Evolutionary conservation across 176 grass and related monocot species (phyloP).

Genomic region (Oryza punctata): DNA sequence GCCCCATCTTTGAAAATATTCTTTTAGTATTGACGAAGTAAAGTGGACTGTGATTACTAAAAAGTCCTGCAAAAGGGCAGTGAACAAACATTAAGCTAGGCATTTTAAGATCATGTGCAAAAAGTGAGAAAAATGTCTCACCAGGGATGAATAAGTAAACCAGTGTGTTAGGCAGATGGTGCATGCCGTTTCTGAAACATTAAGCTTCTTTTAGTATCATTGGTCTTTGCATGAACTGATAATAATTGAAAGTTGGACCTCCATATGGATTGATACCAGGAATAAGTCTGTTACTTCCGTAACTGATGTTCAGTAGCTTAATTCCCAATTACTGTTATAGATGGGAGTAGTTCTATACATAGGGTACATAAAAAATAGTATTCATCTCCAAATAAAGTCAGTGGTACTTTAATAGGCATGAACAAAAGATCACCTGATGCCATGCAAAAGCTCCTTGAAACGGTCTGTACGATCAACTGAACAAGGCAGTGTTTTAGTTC

Average conservation of each 20-base stretch:
- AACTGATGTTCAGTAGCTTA: not conserved
- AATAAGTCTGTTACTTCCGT: not conserved
- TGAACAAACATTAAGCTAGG: not conserved
- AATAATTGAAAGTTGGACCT: not conserved
- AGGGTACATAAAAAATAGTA: not conserved
- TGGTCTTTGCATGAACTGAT: slow-evolving; percentile 1
- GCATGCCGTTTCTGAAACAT: slow-evolving; percentile 85
- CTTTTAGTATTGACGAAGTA: slow-evolving; percentile 85
- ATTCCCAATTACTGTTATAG: not conserved
- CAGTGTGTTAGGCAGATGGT: slow-evolving; percentile 67
- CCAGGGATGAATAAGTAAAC: slow-evolving; percentile 97
- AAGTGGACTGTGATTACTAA: slow-evolving; percentile 95
- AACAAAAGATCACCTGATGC: slow-evolving; percentile 58
- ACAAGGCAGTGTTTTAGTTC: slow-evolving; percentile 45
- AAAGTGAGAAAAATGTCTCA: slow-evolving; percentile 41
- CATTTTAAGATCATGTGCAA: not conserved
- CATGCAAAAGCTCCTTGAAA: slow-evolving; percentile 69
- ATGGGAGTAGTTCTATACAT: not conserved
- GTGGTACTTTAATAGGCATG: not conserved
- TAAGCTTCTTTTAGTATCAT: slow-evolving; percentile 25
- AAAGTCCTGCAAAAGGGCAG: slow-evolving; percentile 63
- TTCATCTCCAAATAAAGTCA: not conserved
- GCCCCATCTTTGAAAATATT: slow-evolving; percentile 89
- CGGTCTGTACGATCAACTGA: slow-evolving; percentile 65
- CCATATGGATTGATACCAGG: not conserved